Evolutionary conservation across 495 filamentous ascomycete species (phyloP).

Genomic region (Staphylotrichum longicolle): DNA sequence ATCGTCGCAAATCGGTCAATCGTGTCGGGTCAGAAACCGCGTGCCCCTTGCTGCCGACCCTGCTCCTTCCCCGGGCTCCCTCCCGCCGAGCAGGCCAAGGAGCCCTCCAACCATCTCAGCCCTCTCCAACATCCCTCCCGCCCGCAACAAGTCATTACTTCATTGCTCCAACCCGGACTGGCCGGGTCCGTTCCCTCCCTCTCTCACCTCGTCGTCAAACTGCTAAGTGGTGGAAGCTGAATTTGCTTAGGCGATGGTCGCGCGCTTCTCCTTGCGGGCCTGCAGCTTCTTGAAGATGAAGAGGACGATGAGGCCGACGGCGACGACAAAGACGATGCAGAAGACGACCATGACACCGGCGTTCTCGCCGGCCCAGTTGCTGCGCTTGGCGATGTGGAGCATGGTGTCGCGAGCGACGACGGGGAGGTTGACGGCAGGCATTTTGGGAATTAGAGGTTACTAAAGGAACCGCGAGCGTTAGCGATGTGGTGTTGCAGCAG

Average conservation of each 20-base stretch:
- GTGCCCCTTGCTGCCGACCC: slow-evolving; percentile 9
- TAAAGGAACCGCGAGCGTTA: slow-evolving; percentile 6
- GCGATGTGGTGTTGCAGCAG: background rate
- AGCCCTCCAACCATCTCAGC: slow-evolving; percentile 2
- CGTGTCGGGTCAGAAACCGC: slow-evolving; percentile 8
- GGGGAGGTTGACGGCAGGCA: slow-evolving; percentile 48
- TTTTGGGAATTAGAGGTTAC: slow-evolving; percentile 30
- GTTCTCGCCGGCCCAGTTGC: slow-evolving; percentile 51
- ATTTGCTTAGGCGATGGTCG: slow-evolving; percentile 24
- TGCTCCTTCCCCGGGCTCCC: slow-evolving; percentile 3
- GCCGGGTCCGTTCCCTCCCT: slow-evolving; percentile 3
- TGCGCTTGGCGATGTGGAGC: slow-evolving; percentile 48
- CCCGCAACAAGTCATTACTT: slow-evolving; percentile 20
- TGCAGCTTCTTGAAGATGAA: slow-evolving; percentile 45
- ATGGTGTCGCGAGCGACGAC: slow-evolving; percentile 49
- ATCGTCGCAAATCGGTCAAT: slow-evolving; percentile 21
- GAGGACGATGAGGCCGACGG: slow-evolving; percentile 44
- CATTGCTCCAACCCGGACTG: slow-evolving; percentile 17
- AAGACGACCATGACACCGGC: slow-evolving; percentile 59
- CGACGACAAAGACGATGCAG: slow-evolving; percentile 56
- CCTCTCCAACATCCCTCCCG: slow-evolving; percentile 4
- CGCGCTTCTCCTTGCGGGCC: slow-evolving; percentile 38
- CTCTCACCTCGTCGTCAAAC: background rate
- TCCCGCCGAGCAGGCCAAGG: slow-evolving; percentile 17
- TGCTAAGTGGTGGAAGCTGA: background rate